Conservation (phyloP, 1,139 yeast species). For the Spathaspora sp. region DNA sequence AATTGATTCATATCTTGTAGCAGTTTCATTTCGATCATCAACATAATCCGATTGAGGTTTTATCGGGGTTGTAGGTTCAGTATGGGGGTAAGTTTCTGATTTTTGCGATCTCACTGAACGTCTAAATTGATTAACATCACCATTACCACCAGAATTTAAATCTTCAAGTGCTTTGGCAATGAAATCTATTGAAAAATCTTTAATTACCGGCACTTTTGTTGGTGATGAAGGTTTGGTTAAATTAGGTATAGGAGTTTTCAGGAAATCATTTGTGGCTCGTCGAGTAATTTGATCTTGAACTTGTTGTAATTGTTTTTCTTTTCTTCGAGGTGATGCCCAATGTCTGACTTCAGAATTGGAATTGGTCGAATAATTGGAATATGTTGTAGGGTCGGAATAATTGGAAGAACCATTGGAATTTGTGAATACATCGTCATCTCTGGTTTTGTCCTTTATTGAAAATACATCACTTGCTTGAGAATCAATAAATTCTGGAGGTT, state of each 20-base stretch:
- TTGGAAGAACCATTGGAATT: constrained; percentile 37
- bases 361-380: constrained; percentile 27
- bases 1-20: constrained; percentile 37
- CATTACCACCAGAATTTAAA: constrained; percentile 63
- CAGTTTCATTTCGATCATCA: constrained; percentile 39
- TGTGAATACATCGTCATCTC: constrained; percentile 25
- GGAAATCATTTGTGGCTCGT: constrained; percentile 18
- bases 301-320: constrained; percentile 33
- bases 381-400: constrained; percentile 51
- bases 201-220: constrained; percentile 35
- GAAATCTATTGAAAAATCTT: constrained; percentile 50
- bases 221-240: constrained; percentile 8
- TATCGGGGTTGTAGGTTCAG: constrained; percentile 22
- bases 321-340: constrained; percentile 56
- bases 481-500: constrained; percentile 19
- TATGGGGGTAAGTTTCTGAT: constrained; percentile 12
- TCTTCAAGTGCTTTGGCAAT: constrained; percentile 63
- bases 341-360: constrained; percentile 26
- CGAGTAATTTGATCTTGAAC: constrained; percentile 43
- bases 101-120: constrained; percentile 32
- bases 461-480: constrained; percentile 14
- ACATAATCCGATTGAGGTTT: constrained; percentile 27
- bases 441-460: background rate
- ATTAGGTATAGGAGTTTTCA: constrained; percentile 8
- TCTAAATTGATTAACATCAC: constrained; percentile 49